Base-by-base conservation (phyloP, 805 yeast genomes). In the Torulaspora delbrueckii region DNA sequence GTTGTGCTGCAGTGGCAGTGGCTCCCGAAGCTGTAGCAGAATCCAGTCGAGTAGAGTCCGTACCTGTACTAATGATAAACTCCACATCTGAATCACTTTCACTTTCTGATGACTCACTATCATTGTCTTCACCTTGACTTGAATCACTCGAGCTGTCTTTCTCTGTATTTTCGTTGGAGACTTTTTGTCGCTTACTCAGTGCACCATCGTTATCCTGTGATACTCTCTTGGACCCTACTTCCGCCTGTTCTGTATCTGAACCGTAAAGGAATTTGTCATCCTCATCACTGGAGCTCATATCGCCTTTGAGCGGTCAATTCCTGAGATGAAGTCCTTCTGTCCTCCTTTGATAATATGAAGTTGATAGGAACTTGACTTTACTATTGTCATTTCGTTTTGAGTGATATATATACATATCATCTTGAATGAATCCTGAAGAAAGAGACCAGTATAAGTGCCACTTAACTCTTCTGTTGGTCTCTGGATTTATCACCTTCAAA, bases 1-100 rank as follows among this genome's bases (percentile, higher is more conserved):
- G 38, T 28, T 49, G 53, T 2, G 46, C 50, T 23, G 50, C 50
- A 12, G 46, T 43, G 26, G 53, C 47, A 3, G 41, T 24, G 1
- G 46, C 26, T 22, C 37, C 48, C 28, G 56, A 53, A 4, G 59
- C 53, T 25, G 59, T 58, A 6, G 47, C 52, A 10, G 58, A 56
- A 33, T 59, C 70, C 44, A 59, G 46, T 39, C 59, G 49, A 8
- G 60, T 43, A 10, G 58, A 48, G 49, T 52, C 59, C 2, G 60
- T 54, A 16, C 71, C 72, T 19, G 65, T 62, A 35, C 82, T 83
- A 40, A 90, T 84, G 39, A 90, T 84, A 59, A 91, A 85, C 65
- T 90, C 96, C 28, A 90, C 78, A 57, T 86, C 93, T 45, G 81
- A 83, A 49, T 77, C 84, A 24, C 64, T 57, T 32, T 73, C 79